A percentile compares a stretch with the other conserved stretches of the same genome.
phyloP scores from a whole-genome alignment of 2,329 filamentous ascomycete genomes.

The Lachnellula cervina region DNA sequence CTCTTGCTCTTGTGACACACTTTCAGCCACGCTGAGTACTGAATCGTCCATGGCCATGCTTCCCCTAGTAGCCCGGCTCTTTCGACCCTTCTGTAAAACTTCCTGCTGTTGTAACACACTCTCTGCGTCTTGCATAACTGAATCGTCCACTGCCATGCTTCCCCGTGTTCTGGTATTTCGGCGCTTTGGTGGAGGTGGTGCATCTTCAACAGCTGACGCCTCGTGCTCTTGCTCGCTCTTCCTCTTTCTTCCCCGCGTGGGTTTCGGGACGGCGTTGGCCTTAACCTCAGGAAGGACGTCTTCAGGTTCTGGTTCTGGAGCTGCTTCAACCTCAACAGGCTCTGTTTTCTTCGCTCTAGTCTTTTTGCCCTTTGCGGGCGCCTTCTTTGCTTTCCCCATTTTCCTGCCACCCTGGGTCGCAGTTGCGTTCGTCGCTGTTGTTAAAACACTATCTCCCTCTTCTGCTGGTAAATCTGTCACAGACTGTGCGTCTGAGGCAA shows the following conservation, averaged over 20 bases:
- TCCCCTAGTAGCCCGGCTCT: conserved; percentile 34
- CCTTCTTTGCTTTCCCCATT: conserved; percentile 51
- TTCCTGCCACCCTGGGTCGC: conserved; percentile 51
- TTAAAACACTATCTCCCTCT: conserved; percentile 55
- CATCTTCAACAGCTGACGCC: conserved; percentile 7
- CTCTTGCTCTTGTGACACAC: conserved; percentile 27
- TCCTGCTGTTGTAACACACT: conserved; percentile 28
- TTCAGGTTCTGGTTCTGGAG: conserved; percentile 31
- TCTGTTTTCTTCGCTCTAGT: conserved; percentile 51
- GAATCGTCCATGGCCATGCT: conserved; percentile 37
- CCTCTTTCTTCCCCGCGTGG: conserved; percentile 22
- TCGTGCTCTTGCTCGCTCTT: conserved; percentile 23
- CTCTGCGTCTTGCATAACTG: conserved; percentile 41
- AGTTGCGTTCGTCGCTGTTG: conserved; percentile 54
- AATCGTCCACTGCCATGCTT: conserved; percentile 37
- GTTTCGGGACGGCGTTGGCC: conserved; percentile 23
- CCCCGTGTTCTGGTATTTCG: conserved; percentile 34
- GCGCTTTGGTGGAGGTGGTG: conserved; percentile 36
- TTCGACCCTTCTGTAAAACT: conserved; percentile 45
- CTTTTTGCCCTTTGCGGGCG: conserved; percentile 43
- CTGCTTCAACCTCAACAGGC: conserved; percentile 40
- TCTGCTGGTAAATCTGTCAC: conserved; percentile 38
- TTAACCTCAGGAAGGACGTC: conserved; percentile 30
- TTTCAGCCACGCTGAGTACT: conserved; percentile 41
- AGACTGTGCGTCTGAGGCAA: conserved; percentile 46